Evolutionary conservation across 331 rosid species (phyloP).

Genomic region (Pyracantha coccinea): DNA sequence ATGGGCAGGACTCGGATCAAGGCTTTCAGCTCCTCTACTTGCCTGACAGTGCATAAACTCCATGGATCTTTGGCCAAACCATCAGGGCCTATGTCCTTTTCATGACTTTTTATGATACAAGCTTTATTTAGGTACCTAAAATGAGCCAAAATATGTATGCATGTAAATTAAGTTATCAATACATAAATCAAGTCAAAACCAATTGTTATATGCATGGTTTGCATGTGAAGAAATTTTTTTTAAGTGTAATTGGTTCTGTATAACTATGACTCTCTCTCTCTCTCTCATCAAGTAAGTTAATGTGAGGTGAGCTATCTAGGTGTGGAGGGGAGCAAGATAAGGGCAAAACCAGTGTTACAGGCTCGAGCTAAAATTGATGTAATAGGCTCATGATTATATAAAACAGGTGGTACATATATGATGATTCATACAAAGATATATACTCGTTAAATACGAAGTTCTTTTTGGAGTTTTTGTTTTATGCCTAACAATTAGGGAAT

Average conservation of each 20-base stretch:
- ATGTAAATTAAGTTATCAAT: neutral
- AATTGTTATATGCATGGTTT: too few relatives aligned
- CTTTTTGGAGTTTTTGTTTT: neutral
- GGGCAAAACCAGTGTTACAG: too few relatives aligned
- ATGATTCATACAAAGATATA: neutral
- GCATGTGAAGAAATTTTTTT: too few relatives aligned
- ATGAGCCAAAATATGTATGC: neutral
- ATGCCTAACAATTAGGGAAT: neutral
- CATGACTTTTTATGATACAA: constrained; percentile 43
- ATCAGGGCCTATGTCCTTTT: constrained; percentile 34
- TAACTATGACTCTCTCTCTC: too few relatives aligned
- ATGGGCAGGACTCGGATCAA: constrained; percentile 61
- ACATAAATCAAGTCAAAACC: neutral
- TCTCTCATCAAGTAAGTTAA: too few relatives aligned
- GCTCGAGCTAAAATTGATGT: too few relatives aligned
- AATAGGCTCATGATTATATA: neutral
- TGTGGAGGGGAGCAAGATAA: too few relatives aligned
- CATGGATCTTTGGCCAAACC: constrained; percentile 48
- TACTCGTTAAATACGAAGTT: neutral
- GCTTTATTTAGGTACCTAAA: constrained; percentile 74
- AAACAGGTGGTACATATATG: neutral
- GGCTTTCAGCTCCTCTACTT: constrained; percentile 75
- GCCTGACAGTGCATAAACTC: constrained; percentile 59
- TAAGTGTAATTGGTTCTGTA: too few relatives aligned
- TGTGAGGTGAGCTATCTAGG: too few relatives aligned